Percentiles rank a stretch among this genome's conserved stretches.
These are phyloP conservation scores for Verticillium albo-atrum DNA, from an alignment of 2,329 filamentous ascomycete species.

Conservation along the genomic window DNA sequence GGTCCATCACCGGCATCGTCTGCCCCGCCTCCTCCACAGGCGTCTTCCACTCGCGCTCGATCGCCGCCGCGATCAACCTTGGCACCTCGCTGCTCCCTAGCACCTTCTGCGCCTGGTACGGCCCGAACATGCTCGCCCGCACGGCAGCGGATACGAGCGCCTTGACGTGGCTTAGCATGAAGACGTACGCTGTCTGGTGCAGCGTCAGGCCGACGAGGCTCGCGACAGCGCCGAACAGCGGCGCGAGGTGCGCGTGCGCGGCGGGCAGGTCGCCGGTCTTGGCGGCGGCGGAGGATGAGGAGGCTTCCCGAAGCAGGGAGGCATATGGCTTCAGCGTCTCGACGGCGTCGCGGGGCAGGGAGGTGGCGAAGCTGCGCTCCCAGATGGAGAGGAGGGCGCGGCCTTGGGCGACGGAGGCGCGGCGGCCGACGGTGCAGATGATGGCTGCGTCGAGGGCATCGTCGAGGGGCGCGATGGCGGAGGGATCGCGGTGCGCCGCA, in stretches of 20 bases:
- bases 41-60: constrained; percentile 57
- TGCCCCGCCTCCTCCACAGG: constrained; percentile 65
- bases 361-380: constrained; percentile 61
- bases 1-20: constrained; percentile 70
- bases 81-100: constrained; percentile 59
- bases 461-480: constrained; percentile 54
- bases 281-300: constrained; percentile 8
- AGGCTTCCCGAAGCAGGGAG: constrained; percentile 22
- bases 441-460: constrained; percentile 73
- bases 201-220: constrained; percentile 54
- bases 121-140: constrained; percentile 71
- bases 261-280: not conserved
- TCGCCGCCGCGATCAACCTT: constrained; percentile 49
- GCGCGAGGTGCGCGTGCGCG: constrained; percentile 53
- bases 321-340: constrained; percentile 30
- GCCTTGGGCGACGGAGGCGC: constrained; percentile 72
- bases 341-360: constrained; percentile 18
- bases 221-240: constrained; percentile 65
- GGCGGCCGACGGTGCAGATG: constrained; percentile 72
- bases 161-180: constrained; percentile 72
- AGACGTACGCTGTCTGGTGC: constrained; percentile 67
- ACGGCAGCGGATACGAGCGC: constrained; percentile 74
- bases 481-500: constrained; percentile 56
- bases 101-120: constrained; percentile 73
- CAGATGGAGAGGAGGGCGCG: constrained; percentile 70